Evolutionary conservation across 345 rosid species (phyloP).

Genomic region (Stellera chamaejasme): DNA sequence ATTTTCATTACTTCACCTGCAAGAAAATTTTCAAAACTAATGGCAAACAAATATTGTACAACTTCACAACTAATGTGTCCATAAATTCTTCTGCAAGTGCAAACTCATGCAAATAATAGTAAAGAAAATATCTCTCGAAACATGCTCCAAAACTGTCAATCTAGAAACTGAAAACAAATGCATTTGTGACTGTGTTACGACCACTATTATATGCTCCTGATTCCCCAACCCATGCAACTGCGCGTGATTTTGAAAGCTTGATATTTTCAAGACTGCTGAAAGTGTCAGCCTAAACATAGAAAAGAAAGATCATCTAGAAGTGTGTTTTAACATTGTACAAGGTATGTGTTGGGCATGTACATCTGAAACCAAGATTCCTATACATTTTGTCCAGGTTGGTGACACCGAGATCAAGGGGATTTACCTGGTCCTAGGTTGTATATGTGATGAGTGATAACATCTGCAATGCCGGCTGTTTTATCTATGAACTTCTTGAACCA

Average conservation of each 20-base stretch:
- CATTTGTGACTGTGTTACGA: slow-evolving; percentile 61
- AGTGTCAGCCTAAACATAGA: slow-evolving; percentile 36
- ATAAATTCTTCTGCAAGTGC: no score
- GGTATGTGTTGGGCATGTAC: not conserved
- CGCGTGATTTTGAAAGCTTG: slow-evolving; percentile 41
- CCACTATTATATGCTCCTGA: slow-evolving; percentile 98
- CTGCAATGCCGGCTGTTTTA: slow-evolving; percentile 38
- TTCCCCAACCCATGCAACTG: slow-evolving; percentile 89
- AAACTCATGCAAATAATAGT: no score
- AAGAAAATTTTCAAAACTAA: no score
- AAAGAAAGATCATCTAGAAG: slow-evolving; percentile 8
- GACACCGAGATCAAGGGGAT: no score
- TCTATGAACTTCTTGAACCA: slow-evolving; percentile 64
- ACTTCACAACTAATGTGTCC: no score
- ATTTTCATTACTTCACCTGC: no score
- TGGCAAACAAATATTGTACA: no score
- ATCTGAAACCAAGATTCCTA: not conserved
- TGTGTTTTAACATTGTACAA: slow-evolving; percentile 6
- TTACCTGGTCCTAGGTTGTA: slow-evolving; percentile 96
- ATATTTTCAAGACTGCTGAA: slow-evolving; percentile 44
- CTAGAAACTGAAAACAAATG: slow-evolving; percentile 94
- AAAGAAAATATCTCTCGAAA: no score
- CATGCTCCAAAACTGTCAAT: no score
- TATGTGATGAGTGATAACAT: slow-evolving; percentile 77
- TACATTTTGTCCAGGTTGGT: slow-evolving; percentile 5